Evolutionary conservation across 2,329 filamentous ascomycete species (phyloP).

Genomic region (Colletotrichum agaves): DNA sequence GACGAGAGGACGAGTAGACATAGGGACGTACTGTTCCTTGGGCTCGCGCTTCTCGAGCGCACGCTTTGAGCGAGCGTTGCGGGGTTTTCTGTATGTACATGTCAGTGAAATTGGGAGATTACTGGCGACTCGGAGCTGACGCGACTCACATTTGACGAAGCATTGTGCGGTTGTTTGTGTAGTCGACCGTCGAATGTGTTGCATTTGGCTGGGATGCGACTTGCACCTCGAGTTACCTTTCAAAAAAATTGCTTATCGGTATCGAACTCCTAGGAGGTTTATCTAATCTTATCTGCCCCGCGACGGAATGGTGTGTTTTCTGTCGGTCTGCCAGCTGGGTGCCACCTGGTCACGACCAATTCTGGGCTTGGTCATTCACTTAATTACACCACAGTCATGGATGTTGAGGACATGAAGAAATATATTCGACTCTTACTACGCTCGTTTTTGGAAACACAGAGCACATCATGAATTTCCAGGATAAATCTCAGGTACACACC

Average conservation of each 20-base stretch:
- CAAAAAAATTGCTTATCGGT: constrained; percentile 38
- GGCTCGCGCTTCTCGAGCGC: constrained; percentile 93
- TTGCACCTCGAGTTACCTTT: constrained; percentile 3
- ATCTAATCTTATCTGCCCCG: constrained; percentile 29
- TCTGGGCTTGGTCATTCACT: too few species aligned
- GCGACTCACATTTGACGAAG: constrained; percentile 60
- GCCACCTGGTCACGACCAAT: too few species aligned
- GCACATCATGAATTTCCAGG: too few species aligned
- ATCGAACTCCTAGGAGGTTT: not conserved
- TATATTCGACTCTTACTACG: too few species aligned
- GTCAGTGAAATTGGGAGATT: not conserved
- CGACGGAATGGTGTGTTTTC: not conserved
- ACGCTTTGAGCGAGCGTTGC: constrained; percentile 89
- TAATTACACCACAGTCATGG: too few species aligned
- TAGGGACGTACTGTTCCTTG: constrained; percentile 66
- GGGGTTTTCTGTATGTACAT: constrained; percentile 60
- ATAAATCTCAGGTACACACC: too few species aligned
- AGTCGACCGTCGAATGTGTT: constrained; percentile 33
- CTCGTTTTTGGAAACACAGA: too few species aligned
- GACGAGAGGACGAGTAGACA: not conserved
- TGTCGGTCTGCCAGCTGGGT: too few species aligned
- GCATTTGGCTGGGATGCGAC: constrained; percentile 33
- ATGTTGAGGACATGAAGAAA: too few species aligned
- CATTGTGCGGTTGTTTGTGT: constrained; percentile 48
- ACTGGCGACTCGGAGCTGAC: not conserved